Conservation (phyloP, 306 rosid genomes). For the Prunus mira region DNA sequence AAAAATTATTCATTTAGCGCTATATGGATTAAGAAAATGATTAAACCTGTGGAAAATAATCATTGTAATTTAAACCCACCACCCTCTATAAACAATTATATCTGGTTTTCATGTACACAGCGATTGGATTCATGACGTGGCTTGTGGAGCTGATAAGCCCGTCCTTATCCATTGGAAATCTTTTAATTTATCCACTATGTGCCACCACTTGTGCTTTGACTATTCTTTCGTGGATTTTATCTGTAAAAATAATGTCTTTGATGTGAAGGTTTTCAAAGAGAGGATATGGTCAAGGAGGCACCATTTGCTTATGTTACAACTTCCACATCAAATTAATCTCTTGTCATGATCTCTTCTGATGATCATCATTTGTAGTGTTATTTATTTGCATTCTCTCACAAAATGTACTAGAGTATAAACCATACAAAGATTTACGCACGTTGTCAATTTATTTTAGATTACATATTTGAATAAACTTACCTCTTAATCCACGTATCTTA, state of each 20-base stretch:
- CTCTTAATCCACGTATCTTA: no score
- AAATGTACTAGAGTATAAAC: no score
- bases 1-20: no score
- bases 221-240: background rate
- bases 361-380: no score
- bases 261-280: slow-evolving; percentile 17
- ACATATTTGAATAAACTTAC: no score
- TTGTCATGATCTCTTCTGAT: no score
- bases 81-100: slow-evolving; percentile 25
- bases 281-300: slow-evolving; percentile 22
- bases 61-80: slow-evolving; percentile 1
- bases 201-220: slow-evolving; percentile 41
- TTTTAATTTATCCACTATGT: slow-evolving; percentile 30
- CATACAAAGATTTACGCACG: no score
- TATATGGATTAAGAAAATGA: background rate
- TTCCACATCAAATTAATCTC: no score
- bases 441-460: no score
- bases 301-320: background rate
- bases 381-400: background rate
- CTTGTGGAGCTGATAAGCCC: slow-evolving; percentile 37
- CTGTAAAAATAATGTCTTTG: background rate
- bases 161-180: slow-evolving; percentile 48
- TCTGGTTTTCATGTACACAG: slow-evolving; percentile 25
- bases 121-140: slow-evolving; percentile 49
- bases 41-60: background rate